Percentiles rank a stretch among this genome's conserved stretches.
phyloP scores from a whole-genome alignment of 768 basidiomycete genomes.

The Auricularia heimuer region DNA sequence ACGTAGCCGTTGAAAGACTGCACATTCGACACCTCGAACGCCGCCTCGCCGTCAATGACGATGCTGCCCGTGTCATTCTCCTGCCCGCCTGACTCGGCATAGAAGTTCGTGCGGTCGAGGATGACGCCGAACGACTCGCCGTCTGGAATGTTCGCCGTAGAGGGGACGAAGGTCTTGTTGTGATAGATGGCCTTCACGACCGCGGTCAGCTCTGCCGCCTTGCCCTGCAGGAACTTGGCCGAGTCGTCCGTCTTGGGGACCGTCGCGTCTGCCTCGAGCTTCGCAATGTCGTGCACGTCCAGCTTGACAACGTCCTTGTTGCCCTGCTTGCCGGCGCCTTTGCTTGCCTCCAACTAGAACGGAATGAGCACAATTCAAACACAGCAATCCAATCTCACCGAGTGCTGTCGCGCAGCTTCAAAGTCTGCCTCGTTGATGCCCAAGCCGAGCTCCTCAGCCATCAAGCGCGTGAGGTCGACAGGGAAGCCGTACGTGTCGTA shows the following conservation, averaged over 20 bases:
- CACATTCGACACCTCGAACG: conserved; percentile 90
- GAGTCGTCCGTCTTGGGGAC: conserved; percentile 92
- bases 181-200: conserved; percentile 78
- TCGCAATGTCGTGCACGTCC: conserved; percentile 89
- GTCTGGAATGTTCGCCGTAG: conserved; percentile 58
- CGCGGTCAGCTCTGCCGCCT: conserved; percentile 41
- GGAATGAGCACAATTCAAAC: background rate
- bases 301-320: conserved; percentile 67
- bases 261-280: conserved; percentile 62
- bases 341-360: conserved; percentile 69
- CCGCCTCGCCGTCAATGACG: conserved; percentile 80
- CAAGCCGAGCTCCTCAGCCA: conserved; percentile 90
- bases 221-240: conserved; percentile 50
- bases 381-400: conserved; percentile 16
- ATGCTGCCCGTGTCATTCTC: conserved; percentile 95
- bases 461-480: conserved; percentile 87
- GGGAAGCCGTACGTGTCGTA: conserved; percentile 99
- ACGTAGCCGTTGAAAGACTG: conserved; percentile 95
- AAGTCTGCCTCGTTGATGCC: conserved; percentile 82
- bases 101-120: conserved; percentile 90
- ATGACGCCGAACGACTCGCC: conserved; percentile 70
- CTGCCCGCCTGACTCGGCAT: conserved; percentile 95
- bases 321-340: conserved; percentile 67
- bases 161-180: conserved; percentile 60
- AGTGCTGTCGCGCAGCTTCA: conserved; percentile 75